These are phyloP conservation scores for Fonsecaea nubica DNA, from an alignment of 2,329 filamentous ascomycete species.

Conservation along the genomic window DNA sequence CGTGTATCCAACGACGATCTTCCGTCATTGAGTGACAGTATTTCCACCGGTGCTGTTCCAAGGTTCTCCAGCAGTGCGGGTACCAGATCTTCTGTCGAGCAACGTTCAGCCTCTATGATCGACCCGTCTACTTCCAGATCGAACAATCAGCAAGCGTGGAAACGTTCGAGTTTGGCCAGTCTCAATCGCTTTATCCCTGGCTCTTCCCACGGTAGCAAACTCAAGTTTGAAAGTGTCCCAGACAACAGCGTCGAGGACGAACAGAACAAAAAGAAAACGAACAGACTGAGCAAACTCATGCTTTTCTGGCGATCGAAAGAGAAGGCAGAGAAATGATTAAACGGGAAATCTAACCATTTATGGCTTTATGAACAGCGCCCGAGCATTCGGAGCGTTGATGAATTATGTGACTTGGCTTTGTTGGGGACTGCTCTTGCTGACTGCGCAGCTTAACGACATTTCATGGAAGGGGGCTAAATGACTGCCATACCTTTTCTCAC, in stretches of 20 bases:
- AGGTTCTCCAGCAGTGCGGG: conserved; percentile 54
- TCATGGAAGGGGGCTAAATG: conserved; percentile 21
- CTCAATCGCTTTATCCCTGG: conserved; percentile 55
- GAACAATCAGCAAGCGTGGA: conserved; percentile 45
- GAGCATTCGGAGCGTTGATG: conserved; percentile 29
- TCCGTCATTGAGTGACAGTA: conserved; percentile 57
- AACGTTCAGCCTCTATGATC: conserved; percentile 54
- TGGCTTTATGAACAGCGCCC: conserved; percentile 34
- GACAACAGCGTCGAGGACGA: conserved; percentile 48
- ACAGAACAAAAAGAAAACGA: conserved; percentile 52
- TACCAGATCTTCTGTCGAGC: conserved; percentile 48
- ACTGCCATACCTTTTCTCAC: conserved; percentile 16
- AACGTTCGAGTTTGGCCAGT: conserved; percentile 57
- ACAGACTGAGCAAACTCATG: conserved; percentile 56
- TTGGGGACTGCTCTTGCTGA: conserved; percentile 19
- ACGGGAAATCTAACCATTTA: conserved; percentile 14
- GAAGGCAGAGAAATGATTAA: conserved; percentile 45
- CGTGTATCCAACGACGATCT: conserved; percentile 57
- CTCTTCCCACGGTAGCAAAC: conserved; percentile 49
- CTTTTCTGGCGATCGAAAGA: conserved; percentile 59
- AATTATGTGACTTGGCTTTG: conserved; percentile 23
- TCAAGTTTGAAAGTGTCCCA: conserved; percentile 43
- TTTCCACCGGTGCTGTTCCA: conserved; percentile 53
- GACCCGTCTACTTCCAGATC: conserved; percentile 50
- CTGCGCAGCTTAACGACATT: conserved; percentile 30